These are phyloP conservation scores for Ostreobium quekettii DNA, from an alignment of 139 green algal genomes.

Conservation along the genomic window DNA sequence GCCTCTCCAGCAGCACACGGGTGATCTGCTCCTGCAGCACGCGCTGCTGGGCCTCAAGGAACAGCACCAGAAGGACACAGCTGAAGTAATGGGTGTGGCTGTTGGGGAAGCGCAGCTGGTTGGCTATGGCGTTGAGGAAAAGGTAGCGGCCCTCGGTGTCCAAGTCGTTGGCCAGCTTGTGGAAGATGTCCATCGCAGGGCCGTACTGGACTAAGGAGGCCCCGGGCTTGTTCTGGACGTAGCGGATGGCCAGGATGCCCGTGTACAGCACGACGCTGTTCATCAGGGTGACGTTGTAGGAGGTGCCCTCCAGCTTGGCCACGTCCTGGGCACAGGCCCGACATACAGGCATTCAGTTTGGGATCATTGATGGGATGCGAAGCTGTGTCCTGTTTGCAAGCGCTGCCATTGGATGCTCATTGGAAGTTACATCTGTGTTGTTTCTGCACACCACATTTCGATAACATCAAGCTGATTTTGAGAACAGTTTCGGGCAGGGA, in stretches of 20 bases:
- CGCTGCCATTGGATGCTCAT: no score
- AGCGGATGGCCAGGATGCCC: constrained; percentile 40
- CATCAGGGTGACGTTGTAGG: constrained; percentile 80
- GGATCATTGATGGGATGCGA: no score
- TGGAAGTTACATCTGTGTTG: no score
- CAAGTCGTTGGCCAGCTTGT: constrained; percentile 60
- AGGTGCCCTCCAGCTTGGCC: constrained; percentile 27
- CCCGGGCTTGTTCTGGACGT: neutral
- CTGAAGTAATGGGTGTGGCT: constrained; percentile 98
- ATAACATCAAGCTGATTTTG: no score
- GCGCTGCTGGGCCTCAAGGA: constrained; percentile 56
- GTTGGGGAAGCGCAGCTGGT: constrained; percentile 99
- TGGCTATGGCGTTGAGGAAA: constrained; percentile 92
- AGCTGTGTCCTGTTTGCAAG: no score
- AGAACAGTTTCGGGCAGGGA: no score
- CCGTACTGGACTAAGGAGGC: constrained; percentile 8
- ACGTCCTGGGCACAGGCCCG: constrained; percentile 17
- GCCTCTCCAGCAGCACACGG: constrained; percentile 92
- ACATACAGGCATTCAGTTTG: no score
- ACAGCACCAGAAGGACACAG: constrained; percentile 87
- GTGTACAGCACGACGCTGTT: constrained; percentile 92
- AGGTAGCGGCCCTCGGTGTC: constrained; percentile 90
- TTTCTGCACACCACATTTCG: no score
- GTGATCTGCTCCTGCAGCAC: constrained; percentile 87
- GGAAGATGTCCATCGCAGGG: constrained; percentile 67